phyloP scores from a whole-genome alignment of 306 rosid species.

The Canavalia gladiata region DNA sequence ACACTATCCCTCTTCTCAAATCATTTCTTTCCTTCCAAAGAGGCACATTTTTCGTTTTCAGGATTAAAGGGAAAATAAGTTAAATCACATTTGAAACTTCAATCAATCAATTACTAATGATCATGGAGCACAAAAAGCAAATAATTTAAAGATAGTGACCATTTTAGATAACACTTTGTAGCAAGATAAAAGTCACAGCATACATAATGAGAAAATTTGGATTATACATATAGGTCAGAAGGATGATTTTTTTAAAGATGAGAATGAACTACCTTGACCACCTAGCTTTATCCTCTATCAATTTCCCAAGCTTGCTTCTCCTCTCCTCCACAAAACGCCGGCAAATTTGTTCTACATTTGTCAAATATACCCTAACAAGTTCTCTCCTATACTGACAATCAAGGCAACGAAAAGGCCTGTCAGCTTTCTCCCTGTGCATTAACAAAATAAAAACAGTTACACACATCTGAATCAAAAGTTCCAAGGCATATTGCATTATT shows the following conservation, averaged over 20 bases:
- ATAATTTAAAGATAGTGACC: slow-evolving; percentile 7
- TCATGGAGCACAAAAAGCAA: slow-evolving; percentile 11
- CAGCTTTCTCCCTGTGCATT: slow-evolving; percentile 87
- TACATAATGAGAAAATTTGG: not conserved
- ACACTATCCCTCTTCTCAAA: slow-evolving; percentile 1
- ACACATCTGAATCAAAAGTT: slow-evolving; percentile 37
- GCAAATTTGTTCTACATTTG: slow-evolving; percentile 97
- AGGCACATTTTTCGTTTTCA: slow-evolving; percentile 35
- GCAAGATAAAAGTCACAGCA: not conserved
- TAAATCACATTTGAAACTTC: slow-evolving; percentile 12
- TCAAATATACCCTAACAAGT: slow-evolving; percentile 97
- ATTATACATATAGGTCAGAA: not conserved
- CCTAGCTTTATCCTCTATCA: slow-evolving; percentile 95
- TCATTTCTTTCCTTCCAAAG: slow-evolving; percentile 26
- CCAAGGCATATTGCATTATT: slow-evolving; percentile 25
- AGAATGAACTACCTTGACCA: slow-evolving; percentile 85
- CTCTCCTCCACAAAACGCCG: slow-evolving; percentile 98
- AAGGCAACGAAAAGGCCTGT: slow-evolving; percentile 98
- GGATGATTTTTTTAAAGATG: slow-evolving; percentile 26
- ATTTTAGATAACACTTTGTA: not conserved
- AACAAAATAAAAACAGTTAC: slow-evolving; percentile 38
- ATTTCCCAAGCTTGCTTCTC: slow-evolving; percentile 87
- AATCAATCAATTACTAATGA: slow-evolving; percentile 20
- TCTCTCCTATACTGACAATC: slow-evolving; percentile 99
- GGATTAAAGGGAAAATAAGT: slow-evolving; percentile 27